Conservation (phyloP, 169 alveolate species). For the Plasmodium malariae region DNA sequence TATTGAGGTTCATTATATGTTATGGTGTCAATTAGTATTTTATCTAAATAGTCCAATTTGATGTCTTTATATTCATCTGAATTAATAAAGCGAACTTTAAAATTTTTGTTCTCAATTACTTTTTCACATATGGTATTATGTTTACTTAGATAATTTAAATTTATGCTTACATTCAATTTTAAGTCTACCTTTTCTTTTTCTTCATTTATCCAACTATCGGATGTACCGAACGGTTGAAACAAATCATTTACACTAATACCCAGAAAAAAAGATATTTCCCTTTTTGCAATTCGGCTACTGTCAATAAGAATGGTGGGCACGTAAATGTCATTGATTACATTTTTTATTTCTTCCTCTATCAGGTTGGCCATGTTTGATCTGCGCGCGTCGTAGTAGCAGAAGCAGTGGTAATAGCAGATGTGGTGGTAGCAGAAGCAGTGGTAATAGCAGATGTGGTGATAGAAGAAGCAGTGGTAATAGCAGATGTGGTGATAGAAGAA, state of each 20-base stretch:
- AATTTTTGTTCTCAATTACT: constrained; percentile 8
- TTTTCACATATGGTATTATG: constrained; percentile 42
- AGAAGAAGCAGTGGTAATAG: too few relatives aligned
- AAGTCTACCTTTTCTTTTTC: constrained; percentile 33
- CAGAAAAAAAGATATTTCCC: constrained; percentile 37
- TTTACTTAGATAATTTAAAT: constrained; percentile 40
- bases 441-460: too few relatives aligned
- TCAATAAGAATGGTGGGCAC: constrained; percentile 35
- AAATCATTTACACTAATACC: constrained; percentile 46
- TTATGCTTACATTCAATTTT: constrained; percentile 16
- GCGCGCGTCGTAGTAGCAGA: not conserved
- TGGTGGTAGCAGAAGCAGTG: too few relatives aligned
- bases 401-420: not conserved
- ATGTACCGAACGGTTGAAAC: constrained; percentile 40
- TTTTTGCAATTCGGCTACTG: constrained; percentile 40
- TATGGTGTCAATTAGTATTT: constrained; percentile 32
- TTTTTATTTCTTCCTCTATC: constrained; percentile 42
- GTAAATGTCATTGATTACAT: constrained; percentile 35
- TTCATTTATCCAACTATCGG: constrained; percentile 9
- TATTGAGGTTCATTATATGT: constrained; percentile 60
- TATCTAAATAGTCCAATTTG: constrained; percentile 33
- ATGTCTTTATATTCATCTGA: constrained; percentile 42
- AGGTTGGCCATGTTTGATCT: constrained; percentile 26
- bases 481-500: too few relatives aligned
- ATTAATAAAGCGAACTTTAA: constrained; percentile 34